Base-by-base conservation (phyloP, 2,329 filamentous ascomycete genomes). In the Diaporthe ilicicola region DNA sequence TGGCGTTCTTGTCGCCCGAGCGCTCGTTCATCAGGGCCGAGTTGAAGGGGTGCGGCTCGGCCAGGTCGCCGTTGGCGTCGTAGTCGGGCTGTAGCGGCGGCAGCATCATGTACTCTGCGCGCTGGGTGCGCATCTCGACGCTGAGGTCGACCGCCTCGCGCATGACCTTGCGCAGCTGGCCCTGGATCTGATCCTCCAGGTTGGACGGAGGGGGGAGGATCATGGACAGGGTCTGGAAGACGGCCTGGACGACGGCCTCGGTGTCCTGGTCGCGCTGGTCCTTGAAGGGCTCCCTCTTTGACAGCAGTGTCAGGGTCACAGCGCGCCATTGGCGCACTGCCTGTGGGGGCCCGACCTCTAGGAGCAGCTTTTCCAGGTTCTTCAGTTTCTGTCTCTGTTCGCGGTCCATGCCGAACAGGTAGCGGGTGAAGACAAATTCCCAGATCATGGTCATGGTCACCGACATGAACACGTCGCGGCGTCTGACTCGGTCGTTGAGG, bases 401-500 rank as follows among this genome's bases (percentile, higher is more conserved):
- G 76, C 95, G 90, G 80, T 99, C 96, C 94, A 99, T 97, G 77
- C 96, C 96, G 80, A 99, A 99, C 32, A 99, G 90, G 81, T 99
- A 99, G 74, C 96, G 91, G 10, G 95, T 98, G 80, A 99, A 99
- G 79, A 99, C 92, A 78, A 97, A 98, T 82, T 99, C 96, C 95
- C 95, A 99, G 65, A 99, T 91, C 94, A 99, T 98, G 73, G 93
- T 96, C 95, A 98, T 98, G 69, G 95, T 94, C 81, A 99, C 94
- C 46, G 94, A 96, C 94, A 98, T 98, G 87, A 99, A 98, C 71
- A 98, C 91, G 80, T 98, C 95, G 72, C 95, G 91, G 73, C 96
- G 92, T 77, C 89, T 91, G 68, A 98, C 92, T 48, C 97, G 93
- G 80, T 99, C 95, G 75, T 89, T 89, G 61, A 99, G 91, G 78